Evolutionary conservation across 1,284 basidiomycete genomes (phyloP).

Genomic region (Puccinia coronata): DNA sequence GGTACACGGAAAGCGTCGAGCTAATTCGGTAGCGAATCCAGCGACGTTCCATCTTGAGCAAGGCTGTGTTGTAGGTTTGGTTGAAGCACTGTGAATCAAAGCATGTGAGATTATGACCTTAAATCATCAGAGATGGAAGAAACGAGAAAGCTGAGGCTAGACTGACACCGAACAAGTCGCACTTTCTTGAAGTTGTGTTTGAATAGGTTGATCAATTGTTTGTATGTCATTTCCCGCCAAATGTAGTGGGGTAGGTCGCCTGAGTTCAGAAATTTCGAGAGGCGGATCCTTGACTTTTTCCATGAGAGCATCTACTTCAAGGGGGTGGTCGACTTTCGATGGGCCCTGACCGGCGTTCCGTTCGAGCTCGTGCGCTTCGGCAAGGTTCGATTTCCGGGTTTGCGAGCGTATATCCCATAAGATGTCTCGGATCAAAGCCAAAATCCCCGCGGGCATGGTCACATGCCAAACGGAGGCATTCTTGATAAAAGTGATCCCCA

Average conservation of each 20-base stretch:
- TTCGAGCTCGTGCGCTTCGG: constrained; percentile 18
- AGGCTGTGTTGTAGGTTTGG: constrained; percentile 25
- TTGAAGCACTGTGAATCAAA: constrained; percentile 36
- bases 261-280: not conserved
- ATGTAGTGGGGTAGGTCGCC: constrained; percentile 1
- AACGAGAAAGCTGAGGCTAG: not conserved
- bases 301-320: not conserved
- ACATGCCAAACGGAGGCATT: constrained; percentile 66
- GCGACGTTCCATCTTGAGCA: constrained; percentile 19
- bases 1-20: constrained; percentile 71
- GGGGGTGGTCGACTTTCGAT: not conserved
- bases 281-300: not conserved
- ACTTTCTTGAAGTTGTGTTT: not conserved
- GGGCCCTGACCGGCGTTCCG: not conserved
- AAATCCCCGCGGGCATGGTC: constrained; percentile 78
- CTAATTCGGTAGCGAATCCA: constrained; percentile 52
- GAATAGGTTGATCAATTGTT: constrained; percentile 4
- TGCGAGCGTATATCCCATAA: constrained; percentile 21
- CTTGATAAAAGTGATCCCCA: constrained; percentile 65
- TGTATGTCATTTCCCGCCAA: not conserved
- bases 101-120: not conserved
- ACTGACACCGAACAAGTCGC: not conserved
- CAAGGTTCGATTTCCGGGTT: not conserved
- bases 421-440: constrained; percentile 72
- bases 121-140: not conserved